Evolutionary conservation across 305 asterid genomes (phyloP).

Genomic region (Coffea humblotiana): DNA sequence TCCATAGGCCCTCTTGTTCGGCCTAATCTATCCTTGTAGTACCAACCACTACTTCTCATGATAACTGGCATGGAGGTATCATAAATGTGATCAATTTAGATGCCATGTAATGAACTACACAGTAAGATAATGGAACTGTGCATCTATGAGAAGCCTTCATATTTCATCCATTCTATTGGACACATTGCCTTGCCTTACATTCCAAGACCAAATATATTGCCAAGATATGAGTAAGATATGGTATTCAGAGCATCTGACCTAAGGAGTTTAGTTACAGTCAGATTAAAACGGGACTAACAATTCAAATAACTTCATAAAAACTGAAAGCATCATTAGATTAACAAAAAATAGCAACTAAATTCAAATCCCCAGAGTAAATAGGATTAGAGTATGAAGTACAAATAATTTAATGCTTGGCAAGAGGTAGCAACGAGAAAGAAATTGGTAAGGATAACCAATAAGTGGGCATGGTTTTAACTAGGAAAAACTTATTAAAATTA

Average conservation of each 20-base stretch:
- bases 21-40: conserved; percentile 90
- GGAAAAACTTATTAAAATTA: neutral
- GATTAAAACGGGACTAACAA: neutral
- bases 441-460: neutral
- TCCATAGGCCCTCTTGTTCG: conserved; percentile 97
- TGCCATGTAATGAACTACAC: neutral
- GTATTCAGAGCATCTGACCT: neutral
- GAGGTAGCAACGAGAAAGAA: neutral
- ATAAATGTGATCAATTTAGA: neutral
- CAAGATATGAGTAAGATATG: neutral
- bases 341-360: neutral
- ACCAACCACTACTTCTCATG: conserved; percentile 84
- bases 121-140: neutral
- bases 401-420: neutral
- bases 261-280: neutral
- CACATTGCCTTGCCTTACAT: neutral
- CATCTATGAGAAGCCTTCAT: neutral
- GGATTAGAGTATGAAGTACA: neutral
- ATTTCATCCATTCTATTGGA: neutral
- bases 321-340: neutral
- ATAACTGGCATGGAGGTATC: conserved; percentile 48
- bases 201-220: neutral
- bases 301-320: neutral
- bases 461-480: neutral
- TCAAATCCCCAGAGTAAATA: neutral